phyloP scores from a whole-genome alignment of 306 rosid species.

The Fragaria iinumae region DNA sequence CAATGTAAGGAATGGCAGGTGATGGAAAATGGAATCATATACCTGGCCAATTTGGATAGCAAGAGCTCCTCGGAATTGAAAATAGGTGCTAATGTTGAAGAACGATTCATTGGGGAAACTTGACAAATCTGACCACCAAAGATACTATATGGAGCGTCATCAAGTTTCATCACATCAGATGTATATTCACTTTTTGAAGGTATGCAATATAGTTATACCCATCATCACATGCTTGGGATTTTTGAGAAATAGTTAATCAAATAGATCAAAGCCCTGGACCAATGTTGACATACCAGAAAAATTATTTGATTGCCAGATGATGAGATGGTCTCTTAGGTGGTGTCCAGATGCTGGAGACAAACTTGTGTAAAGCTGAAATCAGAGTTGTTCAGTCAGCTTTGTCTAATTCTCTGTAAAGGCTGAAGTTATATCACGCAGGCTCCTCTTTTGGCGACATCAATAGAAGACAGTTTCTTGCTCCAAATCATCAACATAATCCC shows the following conservation, averaged over 20 bases:
- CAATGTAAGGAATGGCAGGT: constrained; percentile 30
- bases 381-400: constrained; percentile 21
- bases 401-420: constrained; percentile 23
- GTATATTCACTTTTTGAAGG: constrained; percentile 26
- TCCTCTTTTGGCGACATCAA: background rate
- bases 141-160: constrained; percentile 24
- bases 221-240: background rate
- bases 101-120: background rate
- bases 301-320: constrained; percentile 23
- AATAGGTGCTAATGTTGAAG: background rate
- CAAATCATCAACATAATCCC: background rate
- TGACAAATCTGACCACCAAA: constrained; percentile 8
- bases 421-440: background rate
- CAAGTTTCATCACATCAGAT: constrained; percentile 11
- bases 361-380: constrained; percentile 32
- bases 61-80: constrained; percentile 21
- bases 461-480: background rate
- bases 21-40: constrained; percentile 23
- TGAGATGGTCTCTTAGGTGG: constrained; percentile 13
- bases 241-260: background rate
- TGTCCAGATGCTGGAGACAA: constrained; percentile 22
- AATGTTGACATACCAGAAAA: constrained; percentile 21
- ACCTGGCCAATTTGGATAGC: constrained; percentile 21
- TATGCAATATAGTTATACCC: background rate
- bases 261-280: constrained; percentile 18